Evolutionary conservation across 495 filamentous ascomycete species (phyloP), one percentile per base, ranked within the genome.

Genomic region (Neurospora pannonica): DNA sequence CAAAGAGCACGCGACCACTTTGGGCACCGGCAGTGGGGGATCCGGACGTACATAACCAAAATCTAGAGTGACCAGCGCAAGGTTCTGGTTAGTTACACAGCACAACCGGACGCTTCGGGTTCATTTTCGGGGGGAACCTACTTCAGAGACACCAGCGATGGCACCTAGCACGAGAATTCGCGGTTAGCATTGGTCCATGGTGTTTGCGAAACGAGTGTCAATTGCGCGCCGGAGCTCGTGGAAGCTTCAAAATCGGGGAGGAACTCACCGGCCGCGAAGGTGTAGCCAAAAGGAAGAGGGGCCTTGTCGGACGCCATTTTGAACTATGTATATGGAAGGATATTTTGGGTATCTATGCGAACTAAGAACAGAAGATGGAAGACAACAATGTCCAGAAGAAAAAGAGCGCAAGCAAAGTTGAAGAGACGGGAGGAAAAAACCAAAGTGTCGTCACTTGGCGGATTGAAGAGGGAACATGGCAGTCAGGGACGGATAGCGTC

Each of bases 21-120:
- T 28, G 62, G 48, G 60, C 54, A 62, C 54, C 3, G 0, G 28
- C 28, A 3, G 54, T 8, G 15, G 54, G 54, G 28, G 34, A 67
- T 67, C 1, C 15, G 31, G 72, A 79, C 86, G 77, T 88, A 96
- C 93, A 97, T 97, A 60, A 95, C 88, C 79, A 96, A 83, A 84
- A 97, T 96, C 93, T 95, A 82, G 36, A 62, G 31, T 9, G 54
- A 28, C 54, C 13, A 5, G 54, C 54, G 28, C 54, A 67, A 67
- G 3, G 28, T 34, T 62, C 54, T 19, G 28, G 54, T 67, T 67
- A 67, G 54, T 67, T 19, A 67, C 28, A 67, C 54, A 36, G 0
- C 54, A 36, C 54, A 31, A 1, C 70, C 43, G 36, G 21, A 54
- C 48, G 37, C 17, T 70, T 34, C 54, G 54, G 15, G 28, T 67